Evolutionary conservation across 495 filamentous ascomycete species (phyloP).

Genomic region (Bathelium albidoporum): DNA sequence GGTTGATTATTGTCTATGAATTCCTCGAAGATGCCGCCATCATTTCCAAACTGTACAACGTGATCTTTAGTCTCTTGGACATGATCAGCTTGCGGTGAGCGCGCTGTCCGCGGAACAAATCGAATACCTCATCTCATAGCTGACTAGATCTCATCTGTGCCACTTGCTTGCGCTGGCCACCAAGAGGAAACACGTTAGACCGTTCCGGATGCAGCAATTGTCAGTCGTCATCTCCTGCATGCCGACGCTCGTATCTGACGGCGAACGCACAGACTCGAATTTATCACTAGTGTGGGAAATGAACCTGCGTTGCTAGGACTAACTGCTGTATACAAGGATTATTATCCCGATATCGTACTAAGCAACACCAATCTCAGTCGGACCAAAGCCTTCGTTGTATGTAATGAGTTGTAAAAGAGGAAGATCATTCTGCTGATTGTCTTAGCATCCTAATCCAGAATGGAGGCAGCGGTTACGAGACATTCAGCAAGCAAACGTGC

Average conservation of each 20-base stretch:
- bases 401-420: slow-evolving; percentile 35
- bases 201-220: slow-evolving; percentile 73
- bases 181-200: slow-evolving; percentile 75
- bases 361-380: slow-evolving; percentile 42
- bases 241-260: not conserved
- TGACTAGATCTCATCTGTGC: slow-evolving; percentile 50
- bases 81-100: slow-evolving; percentile 61
- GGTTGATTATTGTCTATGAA: slow-evolving; percentile 72
- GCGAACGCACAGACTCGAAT: slow-evolving; percentile 38
- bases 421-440: slow-evolving; percentile 2
- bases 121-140: slow-evolving; percentile 17
- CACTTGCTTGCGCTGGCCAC: slow-evolving; percentile 78
- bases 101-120: not conserved
- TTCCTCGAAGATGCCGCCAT: slow-evolving; percentile 53
- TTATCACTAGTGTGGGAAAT: slow-evolving; percentile 52
- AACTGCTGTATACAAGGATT: slow-evolving; percentile 76
- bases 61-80: slow-evolving; percentile 76
- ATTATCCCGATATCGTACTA: slow-evolving; percentile 82
- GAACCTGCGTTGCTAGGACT: slow-evolving; percentile 70
- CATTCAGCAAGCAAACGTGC: slow-evolving; percentile 50
- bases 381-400: slow-evolving; percentile 33
- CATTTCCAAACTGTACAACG: slow-evolving; percentile 60
- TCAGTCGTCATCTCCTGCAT: slow-evolving; percentile 41
- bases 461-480: slow-evolving; percentile 60
- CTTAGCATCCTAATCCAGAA: slow-evolving; percentile 61